A percentile compares a stretch with the other conserved stretches of the same genome.
Conservation (phyloP, 257 asterid genomes). For the Coffea eugenioides region DNA sequence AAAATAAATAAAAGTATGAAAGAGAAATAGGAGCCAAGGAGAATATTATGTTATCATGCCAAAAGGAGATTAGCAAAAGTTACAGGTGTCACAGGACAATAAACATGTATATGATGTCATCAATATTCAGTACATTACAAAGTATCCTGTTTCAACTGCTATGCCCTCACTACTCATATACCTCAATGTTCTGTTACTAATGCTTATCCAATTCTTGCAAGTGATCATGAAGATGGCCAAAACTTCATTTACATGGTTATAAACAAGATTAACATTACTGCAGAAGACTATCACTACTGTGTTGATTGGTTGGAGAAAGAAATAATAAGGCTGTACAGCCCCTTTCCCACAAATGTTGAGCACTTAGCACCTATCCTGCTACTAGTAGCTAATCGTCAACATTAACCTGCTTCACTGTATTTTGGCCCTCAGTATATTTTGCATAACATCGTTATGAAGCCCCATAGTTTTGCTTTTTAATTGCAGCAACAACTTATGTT, state of each 20-base stretch:
- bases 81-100: not conserved
- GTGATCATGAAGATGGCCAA: not conserved
- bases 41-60: not conserved
- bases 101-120: not conserved
- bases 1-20: too few species aligned
- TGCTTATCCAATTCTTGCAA: not conserved
- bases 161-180: not conserved
- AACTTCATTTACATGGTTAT: too few species aligned
- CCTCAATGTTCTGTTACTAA: not conserved
- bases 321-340: not conserved
- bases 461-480: not conserved
- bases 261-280: not conserved
- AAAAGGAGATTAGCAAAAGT: not conserved
- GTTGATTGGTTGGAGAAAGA: not conserved
- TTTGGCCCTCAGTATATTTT: not conserved
- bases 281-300: not conserved
- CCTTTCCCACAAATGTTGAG: not conserved
- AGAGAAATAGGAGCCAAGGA: too few species aligned
- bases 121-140: not conserved
- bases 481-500: not conserved
- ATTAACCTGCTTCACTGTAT: too few species aligned
- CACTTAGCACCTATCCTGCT: not conserved
- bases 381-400: not conserved
- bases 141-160: not conserved
- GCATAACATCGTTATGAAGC: not conserved